Evolutionary conservation across 1,284 basidiomycete genomes (phyloP).

Genomic region (Pisolithus thermaeus): DNA sequence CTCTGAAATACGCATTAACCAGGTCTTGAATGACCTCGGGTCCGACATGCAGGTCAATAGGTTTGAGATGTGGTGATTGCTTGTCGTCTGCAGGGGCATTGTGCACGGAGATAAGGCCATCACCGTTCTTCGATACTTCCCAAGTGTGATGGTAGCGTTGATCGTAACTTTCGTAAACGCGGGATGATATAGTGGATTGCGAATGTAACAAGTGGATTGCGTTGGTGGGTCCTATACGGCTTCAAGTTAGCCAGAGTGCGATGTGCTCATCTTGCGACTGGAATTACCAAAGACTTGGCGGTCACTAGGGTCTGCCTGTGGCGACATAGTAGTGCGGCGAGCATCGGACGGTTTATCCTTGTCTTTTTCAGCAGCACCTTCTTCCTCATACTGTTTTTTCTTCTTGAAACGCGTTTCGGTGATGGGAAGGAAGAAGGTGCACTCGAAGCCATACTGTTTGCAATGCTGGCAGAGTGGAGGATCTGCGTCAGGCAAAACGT

Average conservation of each 20-base stretch:
- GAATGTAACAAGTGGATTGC: constrained; percentile 86
- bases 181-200: constrained; percentile 75
- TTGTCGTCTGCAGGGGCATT: constrained; percentile 54
- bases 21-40: constrained; percentile 78
- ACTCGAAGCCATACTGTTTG: constrained; percentile 86
- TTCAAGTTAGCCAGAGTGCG: constrained; percentile 6
- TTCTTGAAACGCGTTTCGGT: constrained; percentile 98
- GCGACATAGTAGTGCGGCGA: constrained; percentile 28
- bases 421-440: constrained; percentile 96
- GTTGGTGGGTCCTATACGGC: constrained; percentile 69
- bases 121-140: constrained; percentile 76
- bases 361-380: constrained; percentile 45
- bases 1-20: constrained; percentile 87
- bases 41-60: constrained; percentile 64
- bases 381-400: constrained; percentile 68
- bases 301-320: constrained; percentile 41
- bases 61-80: constrained; percentile 49
- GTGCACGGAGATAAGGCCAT: constrained; percentile 85
- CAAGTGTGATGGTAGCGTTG: constrained; percentile 78
- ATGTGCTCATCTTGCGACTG: constrained; percentile 2
- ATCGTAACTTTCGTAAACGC: constrained; percentile 84
- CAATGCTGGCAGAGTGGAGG: constrained; percentile 81
- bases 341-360: constrained; percentile 26
- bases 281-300: constrained; percentile 58
- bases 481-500: constrained; percentile 67